These are phyloP conservation scores for Kregervanrija fluxuum DNA, from an alignment of 805 yeast species.

Conservation along the genomic window DNA sequence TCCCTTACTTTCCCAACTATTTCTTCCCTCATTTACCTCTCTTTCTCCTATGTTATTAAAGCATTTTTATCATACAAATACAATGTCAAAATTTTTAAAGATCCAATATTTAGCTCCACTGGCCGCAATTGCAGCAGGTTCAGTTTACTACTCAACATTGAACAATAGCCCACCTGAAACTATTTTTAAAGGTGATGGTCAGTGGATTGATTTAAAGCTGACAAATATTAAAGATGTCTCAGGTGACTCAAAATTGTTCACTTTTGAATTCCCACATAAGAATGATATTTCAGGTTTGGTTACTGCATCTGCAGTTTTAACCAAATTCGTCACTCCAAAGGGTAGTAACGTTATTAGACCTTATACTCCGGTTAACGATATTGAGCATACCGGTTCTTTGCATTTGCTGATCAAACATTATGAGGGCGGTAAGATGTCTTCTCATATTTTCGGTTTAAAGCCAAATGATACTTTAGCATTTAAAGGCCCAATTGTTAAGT, in stretches of 20 bases:
- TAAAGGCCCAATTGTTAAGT: constrained; percentile 91
- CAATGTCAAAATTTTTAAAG: constrained; percentile 11
- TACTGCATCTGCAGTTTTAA: constrained; percentile 71
- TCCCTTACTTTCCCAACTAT: not conserved
- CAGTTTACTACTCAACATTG: constrained; percentile 26
- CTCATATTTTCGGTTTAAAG: constrained; percentile 63
- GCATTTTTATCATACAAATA: not conserved
- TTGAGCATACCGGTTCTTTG: constrained; percentile 62
- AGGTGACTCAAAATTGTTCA: constrained; percentile 58
- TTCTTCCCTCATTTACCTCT: not conserved
- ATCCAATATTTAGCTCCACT: constrained; percentile 14
- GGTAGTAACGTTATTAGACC: constrained; percentile 86
- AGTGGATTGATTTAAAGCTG: constrained; percentile 65
- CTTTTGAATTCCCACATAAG: constrained; percentile 58
- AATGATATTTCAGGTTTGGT: constrained; percentile 70
- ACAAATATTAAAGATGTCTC: constrained; percentile 43
- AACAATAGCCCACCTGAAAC: constrained; percentile 20
- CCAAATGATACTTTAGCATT: constrained; percentile 77
- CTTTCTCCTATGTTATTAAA: not conserved
- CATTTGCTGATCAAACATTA: constrained; percentile 81
- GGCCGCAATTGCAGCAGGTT: constrained; percentile 38
- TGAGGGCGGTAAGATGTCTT: constrained; percentile 84
- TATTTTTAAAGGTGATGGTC: constrained; percentile 54
- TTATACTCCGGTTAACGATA: constrained; percentile 78
- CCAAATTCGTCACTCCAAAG: constrained; percentile 76